Evolutionary conservation across 805 yeast species (phyloP).

Genomic region (Kuraishia floccosa): DNA sequence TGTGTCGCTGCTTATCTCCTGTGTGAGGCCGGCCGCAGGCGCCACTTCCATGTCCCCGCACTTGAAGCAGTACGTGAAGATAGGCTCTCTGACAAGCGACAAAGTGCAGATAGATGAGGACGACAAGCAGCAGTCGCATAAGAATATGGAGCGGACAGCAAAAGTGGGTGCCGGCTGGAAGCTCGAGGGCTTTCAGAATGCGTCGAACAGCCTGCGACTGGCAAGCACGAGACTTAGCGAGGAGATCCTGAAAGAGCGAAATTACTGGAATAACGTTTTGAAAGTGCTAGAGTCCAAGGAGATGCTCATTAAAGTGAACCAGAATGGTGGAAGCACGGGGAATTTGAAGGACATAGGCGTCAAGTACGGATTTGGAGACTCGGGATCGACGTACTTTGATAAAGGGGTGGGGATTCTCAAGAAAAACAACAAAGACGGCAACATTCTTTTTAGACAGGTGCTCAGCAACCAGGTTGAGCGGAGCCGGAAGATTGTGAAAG

Average conservation of each 20-base stretch:
- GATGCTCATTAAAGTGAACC: slow-evolving; percentile 55
- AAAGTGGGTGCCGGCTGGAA: slow-evolving; percentile 76
- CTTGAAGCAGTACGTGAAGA: slow-evolving; percentile 58
- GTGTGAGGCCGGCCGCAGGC: slow-evolving; percentile 78
- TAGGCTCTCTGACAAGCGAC: slow-evolving; percentile 59
- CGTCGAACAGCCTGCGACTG: slow-evolving; percentile 36
- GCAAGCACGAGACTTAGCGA: slow-evolving; percentile 39
- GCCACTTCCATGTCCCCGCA: slow-evolving; percentile 82
- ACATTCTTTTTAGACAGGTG: slow-evolving; percentile 21
- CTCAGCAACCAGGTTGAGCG: slow-evolving; percentile 22
- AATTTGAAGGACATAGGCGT: slow-evolving; percentile 56
- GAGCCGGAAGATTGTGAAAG: slow-evolving; percentile 38
- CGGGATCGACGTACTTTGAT: slow-evolving; percentile 70
- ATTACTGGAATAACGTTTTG: slow-evolving; percentile 50
- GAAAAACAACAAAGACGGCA: slow-evolving; percentile 32
- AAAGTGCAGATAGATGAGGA: slow-evolving; percentile 16
- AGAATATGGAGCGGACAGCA: slow-evolving; percentile 18
- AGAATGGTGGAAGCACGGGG: slow-evolving; percentile 37
- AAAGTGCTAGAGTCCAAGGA: slow-evolving; percentile 38
- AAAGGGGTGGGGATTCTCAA: slow-evolving; percentile 67
- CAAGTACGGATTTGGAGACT: slow-evolving; percentile 84
- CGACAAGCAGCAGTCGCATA: slow-evolving; percentile 8
- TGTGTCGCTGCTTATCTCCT: slow-evolving; percentile 70
- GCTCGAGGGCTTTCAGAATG: slow-evolving; percentile 48
- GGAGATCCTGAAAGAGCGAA: slow-evolving; percentile 50